Base-by-base conservation (phyloP, 2,329 filamentous ascomycete genomes). In the Cordyceps sp. region DNA sequence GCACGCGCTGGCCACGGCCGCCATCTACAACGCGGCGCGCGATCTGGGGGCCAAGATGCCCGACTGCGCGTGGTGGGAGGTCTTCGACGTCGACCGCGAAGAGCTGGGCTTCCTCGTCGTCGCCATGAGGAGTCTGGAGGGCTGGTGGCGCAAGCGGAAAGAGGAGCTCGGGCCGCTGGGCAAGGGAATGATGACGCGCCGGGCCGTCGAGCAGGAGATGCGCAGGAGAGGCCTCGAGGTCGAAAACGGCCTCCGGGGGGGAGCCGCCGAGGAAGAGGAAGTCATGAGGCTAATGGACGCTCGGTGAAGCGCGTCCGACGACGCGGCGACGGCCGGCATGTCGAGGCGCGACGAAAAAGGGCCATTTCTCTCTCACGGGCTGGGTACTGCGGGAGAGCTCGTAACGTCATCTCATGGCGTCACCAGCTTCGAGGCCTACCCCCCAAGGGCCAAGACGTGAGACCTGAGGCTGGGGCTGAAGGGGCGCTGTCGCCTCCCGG, bases 51-150 rank as follows among this genome's bases (percentile, higher is more conserved):
- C 80, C 10, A 85, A 82, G 51, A 66, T 94, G 56, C 84, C 88
- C 0, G 79, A 80, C 39, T 72, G 70, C 30, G 77, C 83, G 39
- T 98, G 90, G 90, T 98, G 90, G 90, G 86, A 94, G 54, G 83
- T 96, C 0, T 96, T 96, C 52, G 90, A 98, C 53, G 82, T 90
- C 7, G 86, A 94, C 45, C 67, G 90, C 31, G 90, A 98, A 59
- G 85, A 93, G 50, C 63, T 98, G 23, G 90, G 90, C 0, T 96
- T 96, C 44, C 55, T 96, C 36, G 85, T 93, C 4, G 82, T 94
- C 10, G 85, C 69, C 0, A 71, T 94, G 68, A 63, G 73, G 38
- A 94, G 86, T 45, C 59, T 92, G 33, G 75, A 79, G 39, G 74
- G 71, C 1, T 84, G 79, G 55, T 72, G 74, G 33, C 57, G 55